Conservation (phyloP, 2,329 filamentous ascomycete species). For the Aspergillus ochraceoroseus region DNA sequence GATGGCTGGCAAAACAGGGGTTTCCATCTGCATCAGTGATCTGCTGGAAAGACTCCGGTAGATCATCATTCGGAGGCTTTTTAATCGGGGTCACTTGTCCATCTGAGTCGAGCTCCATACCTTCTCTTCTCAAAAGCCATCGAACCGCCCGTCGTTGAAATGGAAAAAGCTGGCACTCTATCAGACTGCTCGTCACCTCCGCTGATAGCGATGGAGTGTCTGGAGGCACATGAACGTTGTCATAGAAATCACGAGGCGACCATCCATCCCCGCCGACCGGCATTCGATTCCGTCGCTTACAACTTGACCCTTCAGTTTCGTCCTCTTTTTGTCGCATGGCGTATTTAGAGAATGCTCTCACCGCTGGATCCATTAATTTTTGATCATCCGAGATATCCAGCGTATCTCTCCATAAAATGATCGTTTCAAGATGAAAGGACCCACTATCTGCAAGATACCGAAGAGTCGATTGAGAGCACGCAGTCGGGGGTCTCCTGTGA, state of each 20-base stretch:
- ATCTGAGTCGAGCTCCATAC: slow-evolving; percentile 32
- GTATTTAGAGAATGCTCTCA: slow-evolving; percentile 29
- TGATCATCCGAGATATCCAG: slow-evolving; percentile 24
- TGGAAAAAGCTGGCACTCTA: slow-evolving; percentile 44
- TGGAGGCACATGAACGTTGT: slow-evolving; percentile 45
- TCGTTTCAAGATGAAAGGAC: slow-evolving; percentile 29
- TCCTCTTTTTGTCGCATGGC: slow-evolving; percentile 24
- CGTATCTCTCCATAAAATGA: slow-evolving; percentile 37
- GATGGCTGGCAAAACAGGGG: slow-evolving; percentile 40
- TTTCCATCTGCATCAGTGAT: slow-evolving; percentile 38
- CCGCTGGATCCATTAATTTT: slow-evolving; percentile 16
- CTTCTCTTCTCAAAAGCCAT: slow-evolving; percentile 46
- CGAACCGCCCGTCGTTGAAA: slow-evolving; percentile 47
- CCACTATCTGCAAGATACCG: slow-evolving; percentile 16
- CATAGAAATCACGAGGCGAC: slow-evolving; percentile 45
- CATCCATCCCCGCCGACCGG: slow-evolving; percentile 18
- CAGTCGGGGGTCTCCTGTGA: slow-evolving; percentile 20
- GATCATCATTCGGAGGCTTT: slow-evolving; percentile 6
- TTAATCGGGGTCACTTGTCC: slow-evolving; percentile 27
- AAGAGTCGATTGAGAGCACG: slow-evolving; percentile 34
- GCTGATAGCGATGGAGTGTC: slow-evolving; percentile 31
- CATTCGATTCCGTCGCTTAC: slow-evolving; percentile 1
- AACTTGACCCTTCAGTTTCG: neutral
- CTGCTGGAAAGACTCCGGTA: slow-evolving; percentile 40
- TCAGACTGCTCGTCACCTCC: slow-evolving; percentile 32